phyloP scores from a whole-genome alignment of 2,329 filamentous ascomycete genomes.

The Ophiostoma australiae region DNA sequence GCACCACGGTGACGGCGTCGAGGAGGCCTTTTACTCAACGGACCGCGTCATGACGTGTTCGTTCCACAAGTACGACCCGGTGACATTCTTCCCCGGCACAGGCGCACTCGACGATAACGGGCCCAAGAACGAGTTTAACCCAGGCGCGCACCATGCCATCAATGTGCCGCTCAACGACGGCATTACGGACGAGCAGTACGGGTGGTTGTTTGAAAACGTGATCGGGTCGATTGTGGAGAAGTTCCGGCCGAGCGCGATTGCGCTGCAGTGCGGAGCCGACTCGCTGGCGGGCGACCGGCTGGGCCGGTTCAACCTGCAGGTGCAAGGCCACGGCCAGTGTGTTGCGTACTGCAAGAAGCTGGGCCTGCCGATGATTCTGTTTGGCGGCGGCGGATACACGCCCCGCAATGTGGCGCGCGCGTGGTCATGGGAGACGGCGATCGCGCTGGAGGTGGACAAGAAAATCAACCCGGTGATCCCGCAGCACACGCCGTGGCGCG shows the following conservation, averaged over 20 bases:
- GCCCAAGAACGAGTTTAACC: conserved; percentile 74
- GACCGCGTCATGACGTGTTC: conserved; percentile 85
- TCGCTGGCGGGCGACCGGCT: conserved; percentile 88
- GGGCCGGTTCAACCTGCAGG: conserved; percentile 93
- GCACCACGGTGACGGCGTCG: conserved; percentile 79
- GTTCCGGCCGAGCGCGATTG: conserved; percentile 86
- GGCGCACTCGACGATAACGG: conserved; percentile 83
- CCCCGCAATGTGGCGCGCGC: conserved; percentile 92
- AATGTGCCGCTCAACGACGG: conserved; percentile 89
- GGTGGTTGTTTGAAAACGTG: conserved; percentile 74
- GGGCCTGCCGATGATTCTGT: conserved; percentile 75
- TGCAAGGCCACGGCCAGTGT: conserved; percentile 87
- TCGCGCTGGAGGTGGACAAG: conserved; percentile 71
- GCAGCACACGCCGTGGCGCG: conserved; percentile 73
- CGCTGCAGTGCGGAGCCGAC: conserved; percentile 92
- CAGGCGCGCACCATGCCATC: conserved; percentile 81
- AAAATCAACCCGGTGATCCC: conserved; percentile 70
- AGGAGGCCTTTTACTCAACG: conserved; percentile 78
- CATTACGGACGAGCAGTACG: conserved; percentile 86
- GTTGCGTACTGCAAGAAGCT: conserved; percentile 82
- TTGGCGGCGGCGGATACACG: conserved; percentile 94
- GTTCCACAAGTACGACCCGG: conserved; percentile 91
- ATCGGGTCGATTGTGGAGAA: conserved; percentile 72
- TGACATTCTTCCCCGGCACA: conserved; percentile 82
- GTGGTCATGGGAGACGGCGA: conserved; percentile 94